Conservation (phyloP, 2,329 filamentous ascomycete genomes). For the Hysterium pulicare region DNA sequence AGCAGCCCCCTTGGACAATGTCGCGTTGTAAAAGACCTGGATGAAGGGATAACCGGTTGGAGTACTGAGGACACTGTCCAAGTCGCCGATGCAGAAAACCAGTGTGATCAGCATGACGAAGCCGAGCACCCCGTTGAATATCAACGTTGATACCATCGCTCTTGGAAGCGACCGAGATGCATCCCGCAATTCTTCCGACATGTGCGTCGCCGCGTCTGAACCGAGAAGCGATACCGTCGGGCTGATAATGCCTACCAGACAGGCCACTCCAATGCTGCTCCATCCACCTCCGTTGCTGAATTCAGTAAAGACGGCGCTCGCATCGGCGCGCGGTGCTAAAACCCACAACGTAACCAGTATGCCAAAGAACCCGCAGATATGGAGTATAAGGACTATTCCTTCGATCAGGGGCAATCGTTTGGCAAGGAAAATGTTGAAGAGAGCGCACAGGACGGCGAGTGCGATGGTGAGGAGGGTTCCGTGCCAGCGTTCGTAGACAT, state of each 20-base stretch:
- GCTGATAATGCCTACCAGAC: background rate
- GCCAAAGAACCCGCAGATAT: slow-evolving; percentile 47
- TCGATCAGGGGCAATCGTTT: slow-evolving; percentile 42
- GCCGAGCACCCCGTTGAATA: slow-evolving; percentile 33
- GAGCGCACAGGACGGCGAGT: slow-evolving; percentile 27
- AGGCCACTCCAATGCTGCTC: slow-evolving; percentile 24
- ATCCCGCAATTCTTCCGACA: slow-evolving; percentile 39
- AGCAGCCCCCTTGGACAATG: slow-evolving; percentile 12
- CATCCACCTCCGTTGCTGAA: slow-evolving; percentile 46
- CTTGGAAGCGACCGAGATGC: slow-evolving; percentile 32
- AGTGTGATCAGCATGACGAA: slow-evolving; percentile 36
- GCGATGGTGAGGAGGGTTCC: slow-evolving; percentile 44
- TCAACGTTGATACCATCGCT: slow-evolving; percentile 34
- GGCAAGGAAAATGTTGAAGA: slow-evolving; percentile 41
- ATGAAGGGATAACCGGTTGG: slow-evolving; percentile 37
- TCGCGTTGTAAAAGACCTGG: slow-evolving; percentile 29
- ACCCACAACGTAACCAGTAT: slow-evolving; percentile 37
- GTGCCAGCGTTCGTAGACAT: slow-evolving; percentile 40
- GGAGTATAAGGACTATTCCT: slow-evolving; percentile 40
- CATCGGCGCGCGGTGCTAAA: slow-evolving; percentile 27
- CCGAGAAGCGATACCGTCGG: slow-evolving; percentile 5
- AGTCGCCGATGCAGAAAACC: slow-evolving; percentile 31
- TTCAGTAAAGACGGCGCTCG: slow-evolving; percentile 41
- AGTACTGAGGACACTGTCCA: slow-evolving; percentile 24
- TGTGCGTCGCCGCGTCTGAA: slow-evolving; percentile 36